Evolutionary conservation across 2,329 filamentous ascomycete genomes (phyloP).

Genomic region (Didymella pinodella): DNA sequence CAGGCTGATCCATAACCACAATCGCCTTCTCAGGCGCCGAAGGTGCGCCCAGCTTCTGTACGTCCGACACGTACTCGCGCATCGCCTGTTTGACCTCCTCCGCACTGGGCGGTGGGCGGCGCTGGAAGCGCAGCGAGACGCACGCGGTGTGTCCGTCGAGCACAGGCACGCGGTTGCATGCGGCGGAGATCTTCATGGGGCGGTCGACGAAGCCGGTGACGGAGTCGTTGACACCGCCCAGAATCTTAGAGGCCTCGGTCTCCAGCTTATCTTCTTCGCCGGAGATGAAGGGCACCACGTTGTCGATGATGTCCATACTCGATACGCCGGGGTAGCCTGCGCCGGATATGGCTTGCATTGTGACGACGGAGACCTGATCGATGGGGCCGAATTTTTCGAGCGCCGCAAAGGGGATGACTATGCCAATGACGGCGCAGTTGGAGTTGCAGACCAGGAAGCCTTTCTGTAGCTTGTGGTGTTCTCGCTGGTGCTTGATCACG

Average conservation of each 20-base stretch:
- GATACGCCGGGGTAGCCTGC: constrained; percentile 90
- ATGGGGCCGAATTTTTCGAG: constrained; percentile 84
- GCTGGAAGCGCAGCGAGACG: constrained; percentile 83
- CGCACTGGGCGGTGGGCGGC: constrained; percentile 74
- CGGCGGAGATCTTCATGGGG: constrained; percentile 78
- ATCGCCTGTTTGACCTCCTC: constrained; percentile 81
- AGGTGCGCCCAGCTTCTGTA: constrained; percentile 82
- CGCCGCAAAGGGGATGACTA: constrained; percentile 93
- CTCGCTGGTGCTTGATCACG: constrained; percentile 87
- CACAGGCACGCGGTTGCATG: constrained; percentile 94
- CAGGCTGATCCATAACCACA: constrained; percentile 85
- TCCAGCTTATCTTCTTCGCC: constrained; percentile 97
- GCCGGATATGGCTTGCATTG: constrained; percentile 92
- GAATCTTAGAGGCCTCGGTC: constrained; percentile 92
- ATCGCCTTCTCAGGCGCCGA: constrained; percentile 85
- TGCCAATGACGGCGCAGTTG: constrained; percentile 95
- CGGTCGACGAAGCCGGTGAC: constrained; percentile 81
- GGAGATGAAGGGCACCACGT: constrained; percentile 90
- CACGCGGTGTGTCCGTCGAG: constrained; percentile 96
- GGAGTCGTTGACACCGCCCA: constrained; percentile 76
- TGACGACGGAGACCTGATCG: constrained; percentile 82
- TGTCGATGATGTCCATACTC: constrained; percentile 94
- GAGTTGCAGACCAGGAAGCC: constrained; percentile 98
- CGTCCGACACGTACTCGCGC: constrained; percentile 82
- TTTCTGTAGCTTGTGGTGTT: constrained; percentile 74